Evolutionary conservation across 495 filamentous ascomycete genomes (phyloP).

Genomic region (Usnea hakonensis): DNA sequence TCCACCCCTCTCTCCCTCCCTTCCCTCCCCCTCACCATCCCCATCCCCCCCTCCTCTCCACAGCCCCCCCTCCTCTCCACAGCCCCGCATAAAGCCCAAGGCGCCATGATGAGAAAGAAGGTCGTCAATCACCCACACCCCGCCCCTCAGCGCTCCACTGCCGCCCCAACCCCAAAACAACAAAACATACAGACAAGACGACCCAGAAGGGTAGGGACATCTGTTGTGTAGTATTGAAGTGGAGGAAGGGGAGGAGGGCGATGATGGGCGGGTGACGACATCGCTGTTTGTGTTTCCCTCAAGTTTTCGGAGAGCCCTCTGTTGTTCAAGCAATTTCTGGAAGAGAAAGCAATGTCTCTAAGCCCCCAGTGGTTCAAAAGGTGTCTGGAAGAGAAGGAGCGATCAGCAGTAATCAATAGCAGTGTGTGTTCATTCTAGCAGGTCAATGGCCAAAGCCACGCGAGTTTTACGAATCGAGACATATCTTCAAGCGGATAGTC

Average conservation of each 20-base stretch:
- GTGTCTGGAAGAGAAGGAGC: neutral
- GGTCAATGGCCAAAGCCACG: neutral
- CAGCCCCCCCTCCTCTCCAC: constrained; percentile 10
- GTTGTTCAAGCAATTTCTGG: neutral
- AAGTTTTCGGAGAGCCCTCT: neutral
- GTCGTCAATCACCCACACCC: no score
- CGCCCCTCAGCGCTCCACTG: neutral
- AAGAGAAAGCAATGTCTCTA: neutral
- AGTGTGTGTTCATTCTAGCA: neutral
- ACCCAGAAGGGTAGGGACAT: no score
- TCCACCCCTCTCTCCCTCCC: neutral
- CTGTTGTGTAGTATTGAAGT: no score
- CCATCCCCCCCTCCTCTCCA: neutral
- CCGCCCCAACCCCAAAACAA: neutral
- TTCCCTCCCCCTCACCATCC: neutral
- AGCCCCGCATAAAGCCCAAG: constrained; percentile 10
- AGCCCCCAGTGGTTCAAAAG: constrained; percentile 6
- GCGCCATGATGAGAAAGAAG: constrained; percentile 18
- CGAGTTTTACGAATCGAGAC: neutral
- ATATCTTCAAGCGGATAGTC: neutral
- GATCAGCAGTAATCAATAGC: neutral
- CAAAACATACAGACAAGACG: no score
- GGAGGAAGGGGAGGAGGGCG: no score
- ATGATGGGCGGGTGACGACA: no score
- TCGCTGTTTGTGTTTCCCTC: neutral